Evolutionary conservation across 2,329 filamentous ascomycete species (phyloP).

Genomic region (Paradendryphiella salina): DNA sequence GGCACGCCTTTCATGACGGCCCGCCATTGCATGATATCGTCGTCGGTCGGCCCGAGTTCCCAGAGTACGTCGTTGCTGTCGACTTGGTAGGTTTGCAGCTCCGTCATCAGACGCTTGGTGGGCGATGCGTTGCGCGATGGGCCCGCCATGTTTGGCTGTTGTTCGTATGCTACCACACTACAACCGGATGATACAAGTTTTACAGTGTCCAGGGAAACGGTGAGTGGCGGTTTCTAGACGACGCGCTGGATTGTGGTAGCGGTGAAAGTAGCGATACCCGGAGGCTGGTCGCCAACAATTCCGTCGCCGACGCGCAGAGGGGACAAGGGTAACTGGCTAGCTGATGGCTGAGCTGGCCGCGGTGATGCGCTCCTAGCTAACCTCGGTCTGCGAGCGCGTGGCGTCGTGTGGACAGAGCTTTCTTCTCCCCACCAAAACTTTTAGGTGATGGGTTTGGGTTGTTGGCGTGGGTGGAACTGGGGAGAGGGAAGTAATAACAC

Average conservation of each 20-base stretch:
- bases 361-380: conserved; percentile 32
- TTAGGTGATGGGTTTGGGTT: conserved; percentile 9
- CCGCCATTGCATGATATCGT: conserved; percentile 63
- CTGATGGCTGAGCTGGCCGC: conserved; percentile 11
- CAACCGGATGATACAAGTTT: background rate
- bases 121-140: conserved; percentile 45
- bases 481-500: background rate
- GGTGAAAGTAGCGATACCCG: background rate
- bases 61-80: conserved; percentile 61
- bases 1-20: conserved; percentile 63
- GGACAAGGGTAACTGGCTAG: background rate
- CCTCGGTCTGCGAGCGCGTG: conserved; percentile 18
- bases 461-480: background rate
- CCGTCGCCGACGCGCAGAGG: background rate
- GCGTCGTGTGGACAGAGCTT: conserved; percentile 25
- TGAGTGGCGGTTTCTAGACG: background rate
- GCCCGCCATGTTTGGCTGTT: conserved; percentile 33
- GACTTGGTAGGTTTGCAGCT: conserved; percentile 61
- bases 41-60: conserved; percentile 60
- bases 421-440: conserved; percentile 31
- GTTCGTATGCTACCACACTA: background rate
- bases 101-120: conserved; percentile 63
- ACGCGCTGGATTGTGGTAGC: background rate
- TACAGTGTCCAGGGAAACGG: background rate
- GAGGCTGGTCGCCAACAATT: conserved; percentile 2